Percentiles rank a stretch among this genome's conserved stretches.
phyloP scores from a whole-genome alignment of 495 filamentous ascomycete species.

The Podospora anserina region DNA sequence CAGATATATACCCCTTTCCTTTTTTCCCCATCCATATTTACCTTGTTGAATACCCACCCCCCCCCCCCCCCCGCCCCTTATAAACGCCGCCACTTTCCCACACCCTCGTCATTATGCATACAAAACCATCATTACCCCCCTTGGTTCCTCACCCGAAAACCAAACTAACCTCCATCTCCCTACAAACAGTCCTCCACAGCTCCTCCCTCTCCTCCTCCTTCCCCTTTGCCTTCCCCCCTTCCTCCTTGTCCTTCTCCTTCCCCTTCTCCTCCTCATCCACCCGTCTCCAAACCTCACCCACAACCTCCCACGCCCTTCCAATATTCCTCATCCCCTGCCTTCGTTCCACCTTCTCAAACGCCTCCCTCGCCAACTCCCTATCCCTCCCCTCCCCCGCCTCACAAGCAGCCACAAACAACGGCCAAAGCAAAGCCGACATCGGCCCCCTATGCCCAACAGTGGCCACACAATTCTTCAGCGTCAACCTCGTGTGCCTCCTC shows the following conservation, averaged over 20 bases:
- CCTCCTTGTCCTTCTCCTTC: background rate
- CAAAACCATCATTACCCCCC: background rate
- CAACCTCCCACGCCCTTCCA: conserved; percentile 53
- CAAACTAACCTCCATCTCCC: conserved; percentile 25
- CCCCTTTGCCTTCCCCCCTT: conserved; percentile 1
- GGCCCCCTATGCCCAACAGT: conserved; percentile 53
- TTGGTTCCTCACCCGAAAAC: conserved; percentile 21
- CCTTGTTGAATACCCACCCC: too few species aligned
- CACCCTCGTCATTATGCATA: too few species aligned
- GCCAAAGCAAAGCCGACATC: conserved; percentile 60
- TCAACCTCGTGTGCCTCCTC: conserved; percentile 49
- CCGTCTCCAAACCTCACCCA: conserved; percentile 56
- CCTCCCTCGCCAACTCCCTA: conserved; percentile 41
- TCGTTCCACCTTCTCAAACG: conserved; percentile 49
- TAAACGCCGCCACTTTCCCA: too few species aligned
- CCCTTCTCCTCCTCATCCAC: conserved; percentile 34
- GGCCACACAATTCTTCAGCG: conserved; percentile 51
- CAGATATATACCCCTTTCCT: too few species aligned
- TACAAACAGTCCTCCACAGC: conserved; percentile 20
- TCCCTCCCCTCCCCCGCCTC: conserved; percentile 48
- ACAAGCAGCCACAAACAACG: conserved; percentile 57
- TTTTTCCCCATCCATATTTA: too few species aligned
- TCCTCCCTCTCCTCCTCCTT: conserved; percentile 9
- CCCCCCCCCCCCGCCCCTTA: too few species aligned
- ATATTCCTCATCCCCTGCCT: conserved; percentile 63